Evolutionary conservation across 2,329 filamentous ascomycete genomes (phyloP).

Genomic region (Colletotrichum sojae): DNA sequence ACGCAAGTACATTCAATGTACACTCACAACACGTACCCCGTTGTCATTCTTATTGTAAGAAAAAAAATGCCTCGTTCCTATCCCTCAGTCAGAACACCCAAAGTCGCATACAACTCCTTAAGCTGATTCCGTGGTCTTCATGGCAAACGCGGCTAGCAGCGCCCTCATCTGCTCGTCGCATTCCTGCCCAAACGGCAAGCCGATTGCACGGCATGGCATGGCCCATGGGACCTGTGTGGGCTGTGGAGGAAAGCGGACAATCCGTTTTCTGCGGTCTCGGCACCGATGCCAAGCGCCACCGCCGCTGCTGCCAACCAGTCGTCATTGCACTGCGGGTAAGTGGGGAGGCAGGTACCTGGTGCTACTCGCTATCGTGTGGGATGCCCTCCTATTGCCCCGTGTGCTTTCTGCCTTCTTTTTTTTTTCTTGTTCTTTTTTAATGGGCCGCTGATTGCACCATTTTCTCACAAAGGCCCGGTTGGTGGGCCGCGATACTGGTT

Average conservation of each 20-base stretch:
- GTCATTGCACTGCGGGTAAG: conserved; percentile 12
- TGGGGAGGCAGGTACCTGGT: conserved; percentile 1
- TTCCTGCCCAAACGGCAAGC: conserved; percentile 10
- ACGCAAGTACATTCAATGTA: no score
- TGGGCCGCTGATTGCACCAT: conserved; percentile 31
- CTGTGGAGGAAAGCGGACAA: conserved; percentile 20
- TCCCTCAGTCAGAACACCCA: no score
- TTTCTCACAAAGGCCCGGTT: not conserved
- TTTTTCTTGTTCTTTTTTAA: not conserved
- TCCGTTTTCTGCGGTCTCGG: conserved; percentile 38
- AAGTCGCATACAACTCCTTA: no score
- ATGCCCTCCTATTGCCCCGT: not conserved
- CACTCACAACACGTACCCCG: no score
- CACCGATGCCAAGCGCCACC: conserved; percentile 25
- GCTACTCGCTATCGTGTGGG: not conserved
- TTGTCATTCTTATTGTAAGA: no score
- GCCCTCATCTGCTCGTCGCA: no score
- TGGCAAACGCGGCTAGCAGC: no score
- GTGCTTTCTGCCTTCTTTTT: not conserved
- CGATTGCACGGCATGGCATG: conserved; percentile 13
- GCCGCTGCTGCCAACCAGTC: conserved; percentile 25
- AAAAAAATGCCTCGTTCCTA: no score
- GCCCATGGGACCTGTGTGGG: conserved; percentile 1
- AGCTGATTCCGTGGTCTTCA: no score
- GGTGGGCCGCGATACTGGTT: conserved; percentile 30